These are phyloP conservation scores for Lecanoromycetidae sp. DNA, from an alignment of 2,329 filamentous ascomycete species.

Conservation along the genomic window DNA sequence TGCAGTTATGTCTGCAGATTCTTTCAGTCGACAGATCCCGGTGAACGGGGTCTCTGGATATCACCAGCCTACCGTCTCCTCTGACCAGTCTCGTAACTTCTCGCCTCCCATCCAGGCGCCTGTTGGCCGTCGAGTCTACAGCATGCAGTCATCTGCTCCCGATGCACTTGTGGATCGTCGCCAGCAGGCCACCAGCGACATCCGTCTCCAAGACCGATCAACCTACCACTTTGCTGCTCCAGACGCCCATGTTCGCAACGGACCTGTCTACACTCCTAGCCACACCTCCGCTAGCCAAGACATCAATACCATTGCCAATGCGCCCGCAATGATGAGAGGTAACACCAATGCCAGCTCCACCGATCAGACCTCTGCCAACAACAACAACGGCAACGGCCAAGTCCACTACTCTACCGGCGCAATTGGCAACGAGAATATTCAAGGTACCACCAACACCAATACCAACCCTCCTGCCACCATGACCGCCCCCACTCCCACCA, in stretches of 20 bases:
- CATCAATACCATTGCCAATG: not conserved
- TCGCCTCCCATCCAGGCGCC: constrained; percentile 4
- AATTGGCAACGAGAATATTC: no score
- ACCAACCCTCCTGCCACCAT: not conserved
- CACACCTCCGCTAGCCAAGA: no score
- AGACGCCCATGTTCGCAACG: not conserved
- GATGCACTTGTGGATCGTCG: no score
- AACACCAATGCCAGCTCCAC: not conserved
- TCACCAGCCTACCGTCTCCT: not conserved
- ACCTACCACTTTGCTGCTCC: not conserved
- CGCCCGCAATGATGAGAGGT: not conserved
- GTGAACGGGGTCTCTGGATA: no score
- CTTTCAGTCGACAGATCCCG: not conserved
- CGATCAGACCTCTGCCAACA: not conserved
- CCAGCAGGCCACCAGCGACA: not conserved
- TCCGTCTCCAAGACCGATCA: not conserved
- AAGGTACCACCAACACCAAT: not conserved
- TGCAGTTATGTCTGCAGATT: no score
- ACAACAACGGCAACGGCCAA: not conserved
- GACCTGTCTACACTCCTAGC: not conserved
- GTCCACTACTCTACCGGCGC: not conserved
- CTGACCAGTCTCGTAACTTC: not conserved
- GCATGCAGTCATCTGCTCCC: not conserved
- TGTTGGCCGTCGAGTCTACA: constrained; percentile 4
- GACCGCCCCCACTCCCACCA: not conserved